Conservation (phyloP, 257 asterid species). For the Galeopsis tetrahit region DNA sequence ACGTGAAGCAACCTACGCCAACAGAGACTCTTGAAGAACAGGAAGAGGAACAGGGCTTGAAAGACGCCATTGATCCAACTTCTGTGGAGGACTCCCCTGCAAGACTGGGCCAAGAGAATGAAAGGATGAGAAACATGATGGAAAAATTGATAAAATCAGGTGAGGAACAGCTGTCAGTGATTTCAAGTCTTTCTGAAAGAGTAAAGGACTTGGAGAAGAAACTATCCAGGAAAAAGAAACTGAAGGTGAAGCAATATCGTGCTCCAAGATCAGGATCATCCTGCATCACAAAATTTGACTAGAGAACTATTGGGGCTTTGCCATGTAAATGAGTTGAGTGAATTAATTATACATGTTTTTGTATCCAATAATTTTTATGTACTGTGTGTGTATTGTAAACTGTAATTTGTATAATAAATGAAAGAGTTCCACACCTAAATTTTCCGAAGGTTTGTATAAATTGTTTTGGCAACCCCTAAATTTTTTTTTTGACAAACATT, state of each 20-base stretch:
- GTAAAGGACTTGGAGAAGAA: constrained; percentile 69
- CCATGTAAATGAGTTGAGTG: constrained; percentile 28
- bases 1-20: not conserved
- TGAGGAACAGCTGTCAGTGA: constrained; percentile 54
- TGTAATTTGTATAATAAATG: not conserved
- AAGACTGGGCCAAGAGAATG: constrained; percentile 60
- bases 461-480: not conserved
- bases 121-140: constrained; percentile 61
- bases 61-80: not conserved
- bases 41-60: constrained; percentile 1
- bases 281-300: constrained; percentile 26
- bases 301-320: constrained; percentile 14
- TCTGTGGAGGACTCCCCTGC: not conserved
- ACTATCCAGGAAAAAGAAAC: constrained; percentile 53
- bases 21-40: not conserved
- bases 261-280: constrained; percentile 23
- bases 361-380: not conserved
- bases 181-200: constrained; percentile 60
- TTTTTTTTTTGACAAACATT: too few species aligned
- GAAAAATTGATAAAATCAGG: constrained; percentile 62
- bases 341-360: not conserved
- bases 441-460: not conserved
- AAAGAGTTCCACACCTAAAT: not conserved
- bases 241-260: constrained; percentile 41
- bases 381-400: not conserved